Conservation (phyloP, 441 rosid species). For the Raphanus hybrid region DNA sequence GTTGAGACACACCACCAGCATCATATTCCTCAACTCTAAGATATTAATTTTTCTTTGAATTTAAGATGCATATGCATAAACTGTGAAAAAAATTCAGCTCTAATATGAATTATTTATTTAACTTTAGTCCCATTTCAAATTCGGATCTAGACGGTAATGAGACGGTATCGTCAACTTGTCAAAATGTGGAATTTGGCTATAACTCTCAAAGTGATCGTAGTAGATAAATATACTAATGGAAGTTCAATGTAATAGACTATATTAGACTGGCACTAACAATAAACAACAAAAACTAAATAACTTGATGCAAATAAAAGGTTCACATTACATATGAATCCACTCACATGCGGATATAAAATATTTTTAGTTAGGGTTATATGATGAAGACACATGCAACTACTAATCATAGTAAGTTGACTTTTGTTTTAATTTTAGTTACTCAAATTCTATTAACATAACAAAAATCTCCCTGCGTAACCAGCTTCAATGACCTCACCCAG, state of each 20-base stretch:
- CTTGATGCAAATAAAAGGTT: constrained; percentile 17
- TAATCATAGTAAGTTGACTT: constrained; percentile 11
- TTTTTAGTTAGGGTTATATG: constrained; percentile 33
- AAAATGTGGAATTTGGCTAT: background rate
- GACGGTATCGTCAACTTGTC: background rate
- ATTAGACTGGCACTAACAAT: constrained; percentile 3
- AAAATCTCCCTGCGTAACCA: constrained; percentile 35
- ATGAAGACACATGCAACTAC: constrained; percentile 30
- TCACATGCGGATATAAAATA: constrained; percentile 34
- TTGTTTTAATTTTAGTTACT: constrained; percentile 9
- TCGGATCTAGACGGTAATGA: background rate
- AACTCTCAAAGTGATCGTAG: background rate
- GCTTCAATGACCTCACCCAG: constrained; percentile 22
- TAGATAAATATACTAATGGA: background rate
- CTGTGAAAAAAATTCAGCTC: background rate
- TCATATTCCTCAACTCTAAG: background rate
- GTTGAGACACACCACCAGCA: background rate
- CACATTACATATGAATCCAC: constrained; percentile 37
- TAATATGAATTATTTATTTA: background rate
- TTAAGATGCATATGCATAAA: background rate
- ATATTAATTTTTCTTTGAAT: background rate
- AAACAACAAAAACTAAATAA: constrained; percentile 19
- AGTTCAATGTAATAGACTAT: background rate
- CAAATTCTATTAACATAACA: constrained; percentile 33
- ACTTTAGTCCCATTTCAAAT: background rate